Conservation (phyloP, 371 early-diverging fungal genomes). For the Circinella minor region DNA sequence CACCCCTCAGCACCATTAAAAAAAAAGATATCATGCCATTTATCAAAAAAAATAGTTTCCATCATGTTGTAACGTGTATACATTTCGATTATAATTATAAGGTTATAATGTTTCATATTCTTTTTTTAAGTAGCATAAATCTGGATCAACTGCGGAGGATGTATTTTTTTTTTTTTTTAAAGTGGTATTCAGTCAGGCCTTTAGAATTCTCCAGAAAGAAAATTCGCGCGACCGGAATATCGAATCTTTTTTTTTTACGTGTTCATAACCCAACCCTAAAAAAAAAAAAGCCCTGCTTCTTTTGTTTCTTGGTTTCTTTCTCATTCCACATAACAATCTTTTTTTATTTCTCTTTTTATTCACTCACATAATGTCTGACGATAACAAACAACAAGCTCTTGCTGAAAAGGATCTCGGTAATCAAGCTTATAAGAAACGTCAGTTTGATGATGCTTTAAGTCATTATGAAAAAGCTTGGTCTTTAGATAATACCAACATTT, state of each 20-base stretch:
- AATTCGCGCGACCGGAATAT: background rate
- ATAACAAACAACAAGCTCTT: slow-evolving; percentile 74
- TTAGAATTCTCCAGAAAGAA: background rate
- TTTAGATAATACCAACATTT: slow-evolving; percentile 86
- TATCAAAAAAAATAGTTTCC: too few relatives aligned
- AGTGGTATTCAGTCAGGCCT: background rate
- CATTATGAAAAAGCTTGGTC: slow-evolving; percentile 94
- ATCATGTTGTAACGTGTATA: too few relatives aligned
- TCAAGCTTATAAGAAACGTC: slow-evolving; percentile 89
- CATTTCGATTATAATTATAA: too few relatives aligned
- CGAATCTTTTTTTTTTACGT: background rate
- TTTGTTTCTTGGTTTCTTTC: background rate
- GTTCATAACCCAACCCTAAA: background rate
- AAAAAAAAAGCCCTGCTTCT: background rate
- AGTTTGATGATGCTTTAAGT: slow-evolving; percentile 88
- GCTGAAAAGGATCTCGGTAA: slow-evolving; percentile 93
- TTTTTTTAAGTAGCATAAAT: too few relatives aligned
- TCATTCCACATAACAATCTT: background rate
- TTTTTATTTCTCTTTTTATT: background rate
- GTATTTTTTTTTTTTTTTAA: too few relatives aligned
- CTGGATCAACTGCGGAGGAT: too few relatives aligned
- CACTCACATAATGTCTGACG: slow-evolving; percentile 46
- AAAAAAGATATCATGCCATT: too few relatives aligned
- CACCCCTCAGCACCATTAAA: too few relatives aligned
- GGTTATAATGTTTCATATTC: too few relatives aligned